Base-by-base conservation (phyloP, 164 flowering plant genomes). In the Piper longum region DNA sequence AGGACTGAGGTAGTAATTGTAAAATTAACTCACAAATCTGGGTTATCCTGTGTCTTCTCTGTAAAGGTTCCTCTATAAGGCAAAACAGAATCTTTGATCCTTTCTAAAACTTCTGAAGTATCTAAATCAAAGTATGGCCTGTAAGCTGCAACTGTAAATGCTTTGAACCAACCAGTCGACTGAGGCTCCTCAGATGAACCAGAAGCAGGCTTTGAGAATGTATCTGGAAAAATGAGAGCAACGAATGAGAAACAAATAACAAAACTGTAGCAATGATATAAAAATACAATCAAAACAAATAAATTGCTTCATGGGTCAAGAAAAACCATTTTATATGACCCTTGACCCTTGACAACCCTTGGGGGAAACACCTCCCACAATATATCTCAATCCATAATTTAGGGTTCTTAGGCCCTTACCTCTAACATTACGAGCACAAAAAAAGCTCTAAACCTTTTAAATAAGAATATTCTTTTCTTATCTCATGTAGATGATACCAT, bases 71-170 rank as follows among this genome's bases (percentile, higher is more conserved):
- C 99, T 69, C 77, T 82, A 70, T 89, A 95, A 26, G 97, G 96
- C 65, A 95, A 73, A 42, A 95, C 86, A 52, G 99, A 87, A 56
- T 95, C 91, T 74, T 75, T 87, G 45, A 95, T 86, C 73, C 97
- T 89, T 64, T 89, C 97, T 54, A 95, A 51, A 18, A 95, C 97
- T 78, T 95, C 99, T 56, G 93, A 74, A 56, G 99, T 91, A 75
- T 95, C 99, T 58, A 95, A 93, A 80, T 95, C 99, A 74, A 95
- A 95, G 72, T 87, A 95, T 59, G 89, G 91, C 71, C 81, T 85
- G 77, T 91, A 95, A 5, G 93, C 79, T 70, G 86, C 82, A 68
- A 95, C 64, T 4, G 83, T 69, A 67, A 95, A 89, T 41, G 73
- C 57, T 62, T 71, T 71, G 63, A 91, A 71, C 99, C 97, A 88